Evolutionary conservation across 768 basidiomycete genomes (phyloP), one percentile per base, ranked within the genome.

Genomic region (Suillus variegatus): DNA sequence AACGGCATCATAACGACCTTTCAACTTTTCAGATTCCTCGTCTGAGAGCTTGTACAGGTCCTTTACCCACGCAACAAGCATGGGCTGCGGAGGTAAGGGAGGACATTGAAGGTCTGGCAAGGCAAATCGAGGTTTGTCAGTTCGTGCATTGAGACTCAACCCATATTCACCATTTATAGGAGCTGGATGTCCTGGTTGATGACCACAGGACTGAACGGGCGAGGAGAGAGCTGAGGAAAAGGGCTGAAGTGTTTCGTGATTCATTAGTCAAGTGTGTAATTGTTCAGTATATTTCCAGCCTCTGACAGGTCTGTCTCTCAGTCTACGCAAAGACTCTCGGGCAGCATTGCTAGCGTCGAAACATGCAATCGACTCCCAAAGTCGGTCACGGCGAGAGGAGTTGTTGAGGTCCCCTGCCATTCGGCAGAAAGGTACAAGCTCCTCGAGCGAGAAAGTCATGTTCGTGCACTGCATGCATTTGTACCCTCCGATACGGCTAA

Each of bases 21-120:
- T 70, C 80, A 5, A 80, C 88, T 16, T 88, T 87, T 69, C 92
- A 94, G 74, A 82, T 97, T 40, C 92, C 94, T 1, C 85, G 91
- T 3, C 80, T 97, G 60, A 81, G 83, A 10, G 72, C 80, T 61
- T 96, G 92, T 74, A 80, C 76, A 9, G 93, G 91, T 0, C 89
- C 94, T 1, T 78, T 93, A 9, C 74, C 82, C 0, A 72, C 86
- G 3, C 95, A 97, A 70, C 90, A 94, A 72, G 84, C 87, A 57
- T 81, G 90, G 62, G 87, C 88, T 1, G 86, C 86, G 6, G 93
- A 95, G 72, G 75, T 95, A 64, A 81, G 93, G 36, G 90, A 90
- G 63, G 94, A 95, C 71, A 77, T 94, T 18, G 88, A 88, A 43
- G 71, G 78, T 0, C 82, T 91, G 28, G 79, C 82, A 8, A 80